A percentile compares a stretch with the other conserved stretches of the same genome.
These are phyloP conservation scores for Coemansia sp. DNA, from an alignment of 192 early-diverging fungal species.

Conservation along the genomic window DNA sequence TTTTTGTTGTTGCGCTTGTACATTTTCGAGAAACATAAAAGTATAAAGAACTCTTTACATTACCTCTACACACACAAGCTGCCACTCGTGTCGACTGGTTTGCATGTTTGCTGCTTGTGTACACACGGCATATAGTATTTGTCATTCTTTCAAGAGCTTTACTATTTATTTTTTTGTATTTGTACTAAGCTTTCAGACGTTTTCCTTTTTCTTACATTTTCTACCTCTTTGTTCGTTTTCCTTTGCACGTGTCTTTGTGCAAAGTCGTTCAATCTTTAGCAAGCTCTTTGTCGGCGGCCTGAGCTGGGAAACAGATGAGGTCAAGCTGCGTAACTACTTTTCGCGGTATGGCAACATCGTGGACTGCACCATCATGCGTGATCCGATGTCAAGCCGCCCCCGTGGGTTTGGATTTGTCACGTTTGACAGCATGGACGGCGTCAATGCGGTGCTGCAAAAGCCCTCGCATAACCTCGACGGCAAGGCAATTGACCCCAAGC, in stretches of 20 bases:
- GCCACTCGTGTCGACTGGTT: not conserved
- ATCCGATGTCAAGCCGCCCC: slow-evolving; percentile 80
- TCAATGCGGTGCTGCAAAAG: slow-evolving; percentile 73
- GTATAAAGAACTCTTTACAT: slow-evolving; percentile 55
- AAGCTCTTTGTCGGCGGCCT: slow-evolving; percentile 96
- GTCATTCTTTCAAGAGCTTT: slow-evolving; percentile 73
- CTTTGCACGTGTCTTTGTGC: not conserved
- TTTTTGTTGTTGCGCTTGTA: slow-evolving; percentile 9
- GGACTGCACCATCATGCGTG: slow-evolving; percentile 84
- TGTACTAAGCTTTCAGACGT: slow-evolving; percentile 14
- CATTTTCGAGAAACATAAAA: slow-evolving; percentile 9
- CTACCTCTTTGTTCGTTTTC: slow-evolving; percentile 33
- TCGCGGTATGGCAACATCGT: slow-evolving; percentile 78
- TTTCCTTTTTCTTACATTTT: not conserved
- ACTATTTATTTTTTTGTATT: slow-evolving; percentile 70
- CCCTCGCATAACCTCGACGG: slow-evolving; percentile 70
- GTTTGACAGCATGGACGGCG: slow-evolving; percentile 72
- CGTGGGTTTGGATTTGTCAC: slow-evolving; percentile 96
- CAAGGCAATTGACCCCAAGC: slow-evolving; percentile 59
- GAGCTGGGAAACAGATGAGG: slow-evolving; percentile 80
- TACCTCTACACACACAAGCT: not conserved
- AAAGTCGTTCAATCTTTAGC: slow-evolving; percentile 46
- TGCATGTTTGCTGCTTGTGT: not conserved
- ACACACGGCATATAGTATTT: not conserved
- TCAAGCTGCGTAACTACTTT: slow-evolving; percentile 83